Conservation (phyloP, 768 basidiomycete genomes). For the Boletus rubroflammeus region DNA sequence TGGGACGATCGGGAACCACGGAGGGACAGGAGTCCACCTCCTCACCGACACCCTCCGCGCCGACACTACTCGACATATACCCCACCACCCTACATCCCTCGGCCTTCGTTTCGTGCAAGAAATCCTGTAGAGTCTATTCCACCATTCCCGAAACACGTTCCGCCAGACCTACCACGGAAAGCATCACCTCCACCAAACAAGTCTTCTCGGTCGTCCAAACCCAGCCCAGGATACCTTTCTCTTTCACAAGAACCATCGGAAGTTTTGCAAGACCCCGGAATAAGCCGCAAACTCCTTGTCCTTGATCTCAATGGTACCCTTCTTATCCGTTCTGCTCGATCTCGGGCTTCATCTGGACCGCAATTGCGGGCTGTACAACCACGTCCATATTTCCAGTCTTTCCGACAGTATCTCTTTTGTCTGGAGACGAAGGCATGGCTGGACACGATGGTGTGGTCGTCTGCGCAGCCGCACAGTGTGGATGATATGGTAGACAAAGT, state of each 20-base stretch:
- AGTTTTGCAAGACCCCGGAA: slow-evolving; percentile 22
- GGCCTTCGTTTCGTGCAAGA: slow-evolving; percentile 7
- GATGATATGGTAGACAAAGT: slow-evolving; percentile 64
- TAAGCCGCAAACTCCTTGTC: slow-evolving; percentile 60
- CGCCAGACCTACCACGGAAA: background rate
- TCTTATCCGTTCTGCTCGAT: slow-evolving; percentile 48
- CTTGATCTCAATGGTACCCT: slow-evolving; percentile 70
- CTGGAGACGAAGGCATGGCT: slow-evolving; percentile 59
- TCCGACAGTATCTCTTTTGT: slow-evolving; percentile 62
- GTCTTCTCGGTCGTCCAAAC: slow-evolving; percentile 13
- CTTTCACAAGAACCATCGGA: slow-evolving; percentile 30
- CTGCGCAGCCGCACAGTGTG: slow-evolving; percentile 79
- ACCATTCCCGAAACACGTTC: background rate
- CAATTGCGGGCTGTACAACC: slow-evolving; percentile 45
- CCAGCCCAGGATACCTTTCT: slow-evolving; percentile 37
- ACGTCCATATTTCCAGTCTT: slow-evolving; percentile 63
- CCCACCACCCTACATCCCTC: slow-evolving; percentile 5
- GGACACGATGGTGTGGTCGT: slow-evolving; percentile 88
- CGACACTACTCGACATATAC: slow-evolving; percentile 11
- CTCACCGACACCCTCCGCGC: slow-evolving; percentile 1
- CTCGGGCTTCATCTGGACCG: slow-evolving; percentile 11
- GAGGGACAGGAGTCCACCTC: slow-evolving; percentile 3
- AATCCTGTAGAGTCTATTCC: slow-evolving; percentile 2
- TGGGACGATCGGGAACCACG: slow-evolving; percentile 4
- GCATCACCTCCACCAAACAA: background rate